A percentile compares a stretch with the other conserved stretches of the same genome.
phyloP scores from a whole-genome alignment of 2,329 filamentous ascomycete genomes.

The Claviceps pusilla region DNA sequence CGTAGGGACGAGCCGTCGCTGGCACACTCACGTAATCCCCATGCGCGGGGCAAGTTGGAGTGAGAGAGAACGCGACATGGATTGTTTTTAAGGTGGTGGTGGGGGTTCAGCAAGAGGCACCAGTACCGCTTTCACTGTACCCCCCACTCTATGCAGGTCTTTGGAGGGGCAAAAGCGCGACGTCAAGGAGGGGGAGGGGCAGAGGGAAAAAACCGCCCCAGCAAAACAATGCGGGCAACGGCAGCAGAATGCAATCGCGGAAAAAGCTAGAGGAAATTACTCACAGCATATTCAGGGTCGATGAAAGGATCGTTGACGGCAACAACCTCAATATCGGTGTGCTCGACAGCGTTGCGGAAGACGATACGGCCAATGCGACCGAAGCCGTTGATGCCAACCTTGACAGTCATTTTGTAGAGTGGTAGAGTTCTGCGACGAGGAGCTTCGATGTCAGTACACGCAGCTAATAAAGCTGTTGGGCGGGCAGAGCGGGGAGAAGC shows the following conservation, averaged over 20 bases:
- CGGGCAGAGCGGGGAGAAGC: not conserved
- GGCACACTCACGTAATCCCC: not conserved
- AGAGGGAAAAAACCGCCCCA: not conserved
- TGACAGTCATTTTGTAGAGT: conserved; percentile 31
- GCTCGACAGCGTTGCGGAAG: conserved; percentile 94
- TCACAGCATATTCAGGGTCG: conserved; percentile 90
- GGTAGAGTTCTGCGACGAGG: not conserved
- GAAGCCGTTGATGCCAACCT: conserved; percentile 99
- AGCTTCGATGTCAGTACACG: conserved; percentile 2
- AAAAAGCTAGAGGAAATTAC: conserved; percentile 24
- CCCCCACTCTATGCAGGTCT: not conserved
- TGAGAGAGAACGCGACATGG: not conserved
- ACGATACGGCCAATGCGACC: conserved; percentile 98
- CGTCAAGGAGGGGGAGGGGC: conserved; percentile 7
- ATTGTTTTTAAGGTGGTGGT: not conserved
- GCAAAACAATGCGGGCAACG: not conserved
- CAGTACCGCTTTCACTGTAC: not conserved
- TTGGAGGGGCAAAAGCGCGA: conserved; percentile 6
- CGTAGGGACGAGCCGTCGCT: not conserved
- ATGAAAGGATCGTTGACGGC: conserved; percentile 99
- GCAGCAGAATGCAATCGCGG: not conserved
- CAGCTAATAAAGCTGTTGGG: not conserved
- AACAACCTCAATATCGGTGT: conserved; percentile 77
- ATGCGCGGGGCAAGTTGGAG: not conserved
- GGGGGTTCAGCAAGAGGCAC: not conserved